A percentile compares a stretch with the other conserved stretches of the same genome.
Conservation (phyloP, 1,139 yeast species). For the Debaryomyces sp. region DNA sequence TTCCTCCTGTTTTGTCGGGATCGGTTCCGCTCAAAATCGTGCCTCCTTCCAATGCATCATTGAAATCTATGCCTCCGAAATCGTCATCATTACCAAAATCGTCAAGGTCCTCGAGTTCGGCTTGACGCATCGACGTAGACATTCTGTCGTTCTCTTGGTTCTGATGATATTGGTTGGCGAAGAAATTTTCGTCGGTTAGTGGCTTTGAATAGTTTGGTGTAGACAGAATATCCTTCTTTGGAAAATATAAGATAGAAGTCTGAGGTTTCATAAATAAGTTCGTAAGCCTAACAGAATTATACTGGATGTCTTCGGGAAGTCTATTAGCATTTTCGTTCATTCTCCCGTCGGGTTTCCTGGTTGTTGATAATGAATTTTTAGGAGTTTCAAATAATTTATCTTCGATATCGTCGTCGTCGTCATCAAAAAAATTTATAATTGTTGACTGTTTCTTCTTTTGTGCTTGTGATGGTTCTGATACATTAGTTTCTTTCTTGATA, state of each 20-base stretch:
- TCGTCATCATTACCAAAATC: slow-evolving; percentile 43
- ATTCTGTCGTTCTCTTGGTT: slow-evolving; percentile 37
- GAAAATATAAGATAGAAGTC: slow-evolving; percentile 36
- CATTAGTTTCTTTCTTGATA: slow-evolving; percentile 13
- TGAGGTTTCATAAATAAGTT: slow-evolving; percentile 72
- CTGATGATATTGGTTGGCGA: slow-evolving; percentile 67
- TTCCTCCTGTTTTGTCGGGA: slow-evolving; percentile 24
- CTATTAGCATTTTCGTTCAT: slow-evolving; percentile 43
- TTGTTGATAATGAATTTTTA: slow-evolving; percentile 34
- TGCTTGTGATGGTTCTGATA: slow-evolving; percentile 8
- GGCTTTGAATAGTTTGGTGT: slow-evolving; percentile 12
- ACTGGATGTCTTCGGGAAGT: slow-evolving; percentile 75
- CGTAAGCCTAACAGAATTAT: slow-evolving; percentile 68
- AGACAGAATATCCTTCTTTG: slow-evolving; percentile 15
- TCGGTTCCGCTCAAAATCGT: slow-evolving; percentile 23
- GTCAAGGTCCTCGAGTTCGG: slow-evolving; percentile 46
- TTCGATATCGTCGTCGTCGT: slow-evolving; percentile 40
- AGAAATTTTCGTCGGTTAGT: slow-evolving; percentile 68
- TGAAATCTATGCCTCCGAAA: slow-evolving; percentile 47
- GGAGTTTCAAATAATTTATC: slow-evolving; percentile 55
- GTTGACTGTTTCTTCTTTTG: slow-evolving; percentile 35
- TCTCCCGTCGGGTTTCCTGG: slow-evolving; percentile 29
- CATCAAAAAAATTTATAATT: slow-evolving; percentile 53
- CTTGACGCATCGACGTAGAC: slow-evolving; percentile 48
- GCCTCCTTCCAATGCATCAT: slow-evolving; percentile 43